Evolutionary conservation across 2,329 filamentous ascomycete genomes (phyloP).

Genomic region (Furcasterigmium furcatum): DNA sequence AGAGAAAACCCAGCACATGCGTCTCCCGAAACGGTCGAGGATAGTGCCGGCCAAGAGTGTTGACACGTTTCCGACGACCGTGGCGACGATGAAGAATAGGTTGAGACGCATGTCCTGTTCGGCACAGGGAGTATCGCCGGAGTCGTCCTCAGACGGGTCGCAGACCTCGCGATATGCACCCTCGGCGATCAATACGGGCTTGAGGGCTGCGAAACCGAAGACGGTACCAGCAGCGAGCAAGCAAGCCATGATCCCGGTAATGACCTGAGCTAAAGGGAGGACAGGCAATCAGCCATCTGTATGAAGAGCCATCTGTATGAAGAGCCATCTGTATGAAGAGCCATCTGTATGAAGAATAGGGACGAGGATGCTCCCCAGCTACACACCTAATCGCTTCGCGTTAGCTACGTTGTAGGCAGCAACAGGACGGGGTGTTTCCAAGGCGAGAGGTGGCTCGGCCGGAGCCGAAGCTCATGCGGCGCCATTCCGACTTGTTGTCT

Average conservation of each 20-base stretch:
- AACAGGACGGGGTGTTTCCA: slow-evolving; percentile 15
- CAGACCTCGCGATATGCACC: slow-evolving; percentile 69
- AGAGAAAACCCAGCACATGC: slow-evolving; percentile 69
- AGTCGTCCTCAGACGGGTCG: slow-evolving; percentile 20
- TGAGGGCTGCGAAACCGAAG: slow-evolving; percentile 85
- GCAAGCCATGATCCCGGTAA: slow-evolving; percentile 66
- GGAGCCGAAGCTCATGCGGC: slow-evolving; percentile 22
- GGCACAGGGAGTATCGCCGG: slow-evolving; percentile 28
- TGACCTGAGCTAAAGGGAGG: slow-evolving; percentile 58
- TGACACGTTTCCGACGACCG: slow-evolving; percentile 82
- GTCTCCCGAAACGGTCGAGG: slow-evolving; percentile 79
- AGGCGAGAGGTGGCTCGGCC: slow-evolving; percentile 14
- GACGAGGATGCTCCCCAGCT: no score
- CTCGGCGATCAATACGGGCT: slow-evolving; percentile 72
- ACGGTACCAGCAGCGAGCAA: slow-evolving; percentile 73
- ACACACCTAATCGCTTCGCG: slow-evolving; percentile 18
- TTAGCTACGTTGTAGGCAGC: slow-evolving; percentile 26
- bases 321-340: no score
- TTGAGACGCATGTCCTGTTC: slow-evolving; percentile 62
- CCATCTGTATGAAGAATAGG: no score
- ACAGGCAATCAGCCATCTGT: no score
- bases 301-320: no score
- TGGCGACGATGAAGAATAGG: slow-evolving; percentile 88
- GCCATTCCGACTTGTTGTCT: slow-evolving; percentile 3
- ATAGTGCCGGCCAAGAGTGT: slow-evolving; percentile 83